Evolutionary conservation across 257 asterid genomes (phyloP), one percentile per base, ranked within the genome.

Genomic region (Forsythia suspensa): DNA sequence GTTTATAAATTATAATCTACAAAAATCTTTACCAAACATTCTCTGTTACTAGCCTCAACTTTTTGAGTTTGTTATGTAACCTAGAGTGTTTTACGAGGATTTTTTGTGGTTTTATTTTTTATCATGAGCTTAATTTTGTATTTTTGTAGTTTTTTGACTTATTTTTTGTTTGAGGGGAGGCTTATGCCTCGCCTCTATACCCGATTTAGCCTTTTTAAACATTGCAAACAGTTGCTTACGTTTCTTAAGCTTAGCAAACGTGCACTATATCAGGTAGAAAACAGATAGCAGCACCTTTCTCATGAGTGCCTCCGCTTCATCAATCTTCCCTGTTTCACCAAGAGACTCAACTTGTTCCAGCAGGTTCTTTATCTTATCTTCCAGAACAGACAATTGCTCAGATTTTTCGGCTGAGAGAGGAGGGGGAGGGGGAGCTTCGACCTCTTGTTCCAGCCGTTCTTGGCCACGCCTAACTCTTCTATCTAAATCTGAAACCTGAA

Each of bases 321-420:
- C 99, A 81, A 96, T 97, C 85, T 96, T 92, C 68, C 99, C 99
- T 70, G 87, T 97, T 88, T 96, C 99, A 76, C 99, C 99, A 80
- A 92, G 97, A 83, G 98, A 94, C 87, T 96, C 99, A 72, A 94
- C 99, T 85, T 96, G 99, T 84, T 96, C 99, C 82, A 96, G 94
- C 55, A 96, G 88, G 85, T 88, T 91, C 87, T 91, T 96, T 78
- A 96, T 94, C 88, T 94, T 94, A 90, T 94, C 99, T 85, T 94
- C 99, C 86, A 94, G 80, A 55, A 91, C 90, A 8, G 97, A 80
- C 82, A 96, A 80, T 86, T 90, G 98, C 84, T 96, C 97, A 6
- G 98, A 89, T 76, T 96, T 96, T 89, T 96, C 99, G 71, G 94
- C 94, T 44, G 98, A 89, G 75, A 96, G 86, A 44, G 99, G 98